Base-by-base conservation (phyloP, 1,139 yeast genomes). In the Tardiomyces blankii region DNA sequence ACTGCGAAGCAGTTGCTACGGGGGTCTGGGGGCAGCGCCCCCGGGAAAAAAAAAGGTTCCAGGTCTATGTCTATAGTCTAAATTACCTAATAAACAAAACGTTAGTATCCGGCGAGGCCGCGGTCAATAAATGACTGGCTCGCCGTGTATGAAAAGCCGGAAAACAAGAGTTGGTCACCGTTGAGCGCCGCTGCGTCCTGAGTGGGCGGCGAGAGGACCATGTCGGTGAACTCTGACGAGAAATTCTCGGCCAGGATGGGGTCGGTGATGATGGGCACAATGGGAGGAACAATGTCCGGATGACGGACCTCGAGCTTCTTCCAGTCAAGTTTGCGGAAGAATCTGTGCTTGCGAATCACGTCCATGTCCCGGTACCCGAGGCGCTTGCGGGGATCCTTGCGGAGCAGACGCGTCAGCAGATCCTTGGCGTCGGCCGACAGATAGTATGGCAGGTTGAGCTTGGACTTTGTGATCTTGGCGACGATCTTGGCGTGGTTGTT, bases 211-310 rank as follows among this genome's bases (percentile, higher is more conserved):
- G 35, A 30, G 32, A 69, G 46, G 1, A 63, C 60, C 85, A 88
- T 78, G n/a, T 76, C 79, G 0, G 97, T 89, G 64, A 89, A 91
- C 55, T 87, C 95, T 18, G 74, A 66, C 56, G 91, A 94, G 61
- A 91, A 91, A 61, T 91, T 91, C 62, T 91, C 97, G 0, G 98
- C 98, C 52, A 86, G 66, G 32, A 75, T 78, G 13, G 94, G 89
- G 57, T 88, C 85, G 0, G 96, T 85, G 44, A 89, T 82, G 12
- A 83, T 67, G 0, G 97, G 97, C 30, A 80, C 70, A 43, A 91
- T 87, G 0, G 98, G 97, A 1, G 97, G 96, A 44, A 66, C 62
- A 40, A 75, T 60, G 3, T 49, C 50, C 2, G 61, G 57, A 44
- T 70, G 69, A 35, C 83, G 77, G 11, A 57, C 56, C 44, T 68